Conservation (phyloP, 345 rosid genomes). For the Anastatica hierochuntica region DNA sequence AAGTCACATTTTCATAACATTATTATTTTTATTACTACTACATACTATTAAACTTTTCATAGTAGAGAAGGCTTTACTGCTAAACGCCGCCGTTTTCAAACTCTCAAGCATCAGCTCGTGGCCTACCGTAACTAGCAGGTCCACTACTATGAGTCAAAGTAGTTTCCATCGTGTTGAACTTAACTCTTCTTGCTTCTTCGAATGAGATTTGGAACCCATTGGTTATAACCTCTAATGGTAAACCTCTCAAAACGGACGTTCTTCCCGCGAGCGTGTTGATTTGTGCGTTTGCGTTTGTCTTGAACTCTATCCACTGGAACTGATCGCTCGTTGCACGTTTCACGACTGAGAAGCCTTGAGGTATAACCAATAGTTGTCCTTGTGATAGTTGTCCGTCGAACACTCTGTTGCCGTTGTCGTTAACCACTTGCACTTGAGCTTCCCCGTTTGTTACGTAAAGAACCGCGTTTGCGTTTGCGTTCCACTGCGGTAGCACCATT, state of each 20-base stretch:
- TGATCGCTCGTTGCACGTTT: constrained; percentile 37
- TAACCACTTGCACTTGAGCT: constrained; percentile 47
- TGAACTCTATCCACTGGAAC: constrained; percentile 58
- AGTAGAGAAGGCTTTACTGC: no score
- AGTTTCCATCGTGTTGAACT: constrained; percentile 25
- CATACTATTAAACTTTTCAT: no score
- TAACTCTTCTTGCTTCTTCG: constrained; percentile 23
- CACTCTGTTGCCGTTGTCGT: constrained; percentile 48
- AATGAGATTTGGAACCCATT: constrained; percentile 20
- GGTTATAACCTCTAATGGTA: constrained; percentile 17
- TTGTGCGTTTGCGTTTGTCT: constrained; percentile 38
- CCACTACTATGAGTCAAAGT: constrained; percentile 24
- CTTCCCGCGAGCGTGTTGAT: constrained; percentile 26
- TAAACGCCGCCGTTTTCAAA: no score
- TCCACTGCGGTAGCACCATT: constrained; percentile 56
- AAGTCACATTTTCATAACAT: no score
- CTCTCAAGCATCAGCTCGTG: no score
- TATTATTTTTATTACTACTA: no score
- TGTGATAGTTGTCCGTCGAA: constrained; percentile 41
- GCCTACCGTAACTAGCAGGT: no score
- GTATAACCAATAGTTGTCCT: constrained; percentile 54
- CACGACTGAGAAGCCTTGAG: constrained; percentile 51
- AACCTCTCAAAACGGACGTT: constrained; percentile 22
- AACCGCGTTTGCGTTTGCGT: constrained; percentile 49
- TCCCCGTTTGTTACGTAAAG: constrained; percentile 45